Conservation (phyloP, 2,329 filamentous ascomycete genomes). For the Talaromyces sp. region DNA sequence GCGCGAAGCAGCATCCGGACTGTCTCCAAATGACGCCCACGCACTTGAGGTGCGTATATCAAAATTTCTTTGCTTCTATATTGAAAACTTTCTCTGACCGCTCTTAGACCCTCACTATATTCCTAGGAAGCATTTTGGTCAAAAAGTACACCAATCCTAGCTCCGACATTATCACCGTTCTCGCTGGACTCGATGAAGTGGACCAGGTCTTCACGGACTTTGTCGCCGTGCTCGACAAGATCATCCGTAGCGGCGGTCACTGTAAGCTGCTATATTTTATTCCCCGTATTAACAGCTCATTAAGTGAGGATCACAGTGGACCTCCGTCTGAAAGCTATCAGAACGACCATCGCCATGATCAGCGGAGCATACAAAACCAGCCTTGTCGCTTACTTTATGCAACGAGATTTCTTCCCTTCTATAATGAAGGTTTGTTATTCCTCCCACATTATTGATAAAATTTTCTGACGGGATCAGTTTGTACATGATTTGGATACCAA, state of each 20-base stretch:
- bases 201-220: slow-evolving; percentile 87
- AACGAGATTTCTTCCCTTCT: slow-evolving; percentile 87
- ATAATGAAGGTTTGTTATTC: slow-evolving; percentile 75
- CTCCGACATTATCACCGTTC: slow-evolving; percentile 85
- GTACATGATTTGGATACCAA: slow-evolving; percentile 72
- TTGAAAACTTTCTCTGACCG: neutral
- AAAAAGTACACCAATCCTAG: slow-evolving; percentile 95
- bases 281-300: neutral
- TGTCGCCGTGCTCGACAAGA: slow-evolving; percentile 74
- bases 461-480: slow-evolving; percentile 53
- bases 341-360: slow-evolving; percentile 76
- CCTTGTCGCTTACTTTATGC: slow-evolving; percentile 89
- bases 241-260: slow-evolving; percentile 71
- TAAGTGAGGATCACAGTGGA: slow-evolving; percentile 52
- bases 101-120: slow-evolving; percentile 77
- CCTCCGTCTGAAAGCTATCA: slow-evolving; percentile 73
- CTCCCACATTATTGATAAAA: neutral
- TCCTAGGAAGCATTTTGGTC: slow-evolving; percentile 74
- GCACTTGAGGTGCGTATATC: slow-evolving; percentile 70
- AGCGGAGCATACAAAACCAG: slow-evolving; percentile 96
- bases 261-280: slow-evolving; percentile 50
- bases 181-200: slow-evolving; percentile 84
- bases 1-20: slow-evolving; percentile 60
- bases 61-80: neutral
- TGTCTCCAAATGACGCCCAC: slow-evolving; percentile 65